These are phyloP conservation scores for Echeveria elegans DNA, from an alignment of 164 flowering plant genomes.

Conservation along the genomic window DNA sequence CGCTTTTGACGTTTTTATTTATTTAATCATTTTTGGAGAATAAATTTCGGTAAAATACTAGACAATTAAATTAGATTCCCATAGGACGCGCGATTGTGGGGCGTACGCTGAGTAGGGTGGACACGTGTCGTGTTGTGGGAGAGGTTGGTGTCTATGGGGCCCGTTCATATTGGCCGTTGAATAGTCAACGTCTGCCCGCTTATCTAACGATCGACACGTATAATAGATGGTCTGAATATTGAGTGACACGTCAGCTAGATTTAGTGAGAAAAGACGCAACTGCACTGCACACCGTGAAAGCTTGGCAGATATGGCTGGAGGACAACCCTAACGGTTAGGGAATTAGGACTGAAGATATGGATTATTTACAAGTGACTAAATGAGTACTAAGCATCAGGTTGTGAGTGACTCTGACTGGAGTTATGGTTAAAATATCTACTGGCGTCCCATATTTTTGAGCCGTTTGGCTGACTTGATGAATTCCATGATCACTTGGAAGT, in stretches of 20 bases:
- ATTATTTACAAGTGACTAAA: slow-evolving; percentile 4
- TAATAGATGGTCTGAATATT: background rate
- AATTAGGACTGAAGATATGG: background rate
- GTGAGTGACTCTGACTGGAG: background rate
- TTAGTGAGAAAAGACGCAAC: background rate
- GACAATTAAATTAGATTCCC: no score
- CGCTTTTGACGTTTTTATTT: no score
- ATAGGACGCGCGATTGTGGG: no score
- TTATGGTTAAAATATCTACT: background rate
- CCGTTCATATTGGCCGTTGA: background rate
- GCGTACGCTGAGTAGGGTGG: background rate
- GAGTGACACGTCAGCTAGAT: background rate
- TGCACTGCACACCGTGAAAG: background rate
- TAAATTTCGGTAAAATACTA: no score
- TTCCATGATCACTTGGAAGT: slow-evolving; percentile 53
- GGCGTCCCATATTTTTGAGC: slow-evolving; percentile 15
- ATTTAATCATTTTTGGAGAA: no score
- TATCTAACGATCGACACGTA: no score
- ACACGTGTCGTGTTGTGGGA: background rate
- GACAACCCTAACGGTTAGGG: background rate
- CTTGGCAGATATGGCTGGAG: background rate
- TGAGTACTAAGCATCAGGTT: background rate
- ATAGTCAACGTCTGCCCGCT: background rate
- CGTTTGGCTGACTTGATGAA: slow-evolving; percentile 62
- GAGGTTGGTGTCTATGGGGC: background rate